Base-by-base conservation (phyloP, 345 rosid species). In the Citropsis articulata region DNA sequence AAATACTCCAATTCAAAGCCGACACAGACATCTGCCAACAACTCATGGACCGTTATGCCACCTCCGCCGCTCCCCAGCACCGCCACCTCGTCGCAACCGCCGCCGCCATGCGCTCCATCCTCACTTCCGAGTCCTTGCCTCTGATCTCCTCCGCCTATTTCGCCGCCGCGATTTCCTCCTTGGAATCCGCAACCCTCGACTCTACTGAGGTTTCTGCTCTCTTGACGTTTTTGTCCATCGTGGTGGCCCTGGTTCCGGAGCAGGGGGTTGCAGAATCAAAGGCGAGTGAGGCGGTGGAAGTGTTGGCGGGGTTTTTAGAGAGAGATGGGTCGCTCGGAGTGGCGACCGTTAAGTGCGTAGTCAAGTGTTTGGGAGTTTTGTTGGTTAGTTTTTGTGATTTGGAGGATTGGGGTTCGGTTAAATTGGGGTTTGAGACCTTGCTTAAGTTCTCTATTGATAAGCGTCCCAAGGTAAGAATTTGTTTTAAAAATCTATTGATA, bases 11-110 rank as follows among this genome's bases (percentile, higher is more conserved):
- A 19, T 77, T 90, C 81, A 86, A 88, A 61, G 82, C 86, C 55
- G 81, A 87, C 78, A 42, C 86, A 36, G 98, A 96, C 72, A 80
- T 96, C 75, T 96, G 91, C 84, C 93, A 89, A 71, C 97, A 92
- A 71, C 94, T 96, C 65, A 88, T 96, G 89, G 93, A 90, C 81
- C 98, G 99, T 31, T 96, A 96, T 67, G 85, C 95, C 61, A 81
- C 91, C 53, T 96, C 97, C 48, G 83, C 97, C 1, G 98, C 99
- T 59, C 82, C 90, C 0, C 98, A 96, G 77, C 97, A 94, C 82
- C 90, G 94, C 75, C 98, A 95, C 83, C 95, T 95, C 61, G 82
- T 93, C 57, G 98, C 98, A 73, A 88, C 96, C 31, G 92, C 97
- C 45, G 95, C 89, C 57, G 93, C 99, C 27, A 89, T 92, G 85